These are phyloP conservation scores for Podospora didyma DNA, from an alignment of 495 filamentous ascomycete species.

Conservation along the genomic window DNA sequence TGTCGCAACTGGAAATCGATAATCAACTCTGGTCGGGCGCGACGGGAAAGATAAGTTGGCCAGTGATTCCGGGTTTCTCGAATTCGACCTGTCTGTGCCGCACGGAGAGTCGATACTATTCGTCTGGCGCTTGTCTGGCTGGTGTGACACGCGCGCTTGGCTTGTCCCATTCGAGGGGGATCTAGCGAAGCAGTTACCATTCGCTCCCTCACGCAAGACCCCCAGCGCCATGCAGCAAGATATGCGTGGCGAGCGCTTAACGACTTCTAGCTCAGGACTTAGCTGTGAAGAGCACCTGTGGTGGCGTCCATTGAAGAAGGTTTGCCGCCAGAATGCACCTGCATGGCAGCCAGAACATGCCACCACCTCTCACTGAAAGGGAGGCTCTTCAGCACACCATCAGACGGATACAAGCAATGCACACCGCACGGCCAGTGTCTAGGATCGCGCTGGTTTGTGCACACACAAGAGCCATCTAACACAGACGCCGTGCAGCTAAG, in stretches of 20 bases:
- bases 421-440: no score
- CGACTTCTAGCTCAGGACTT: conserved; percentile 7
- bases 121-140: background rate
- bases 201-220: background rate
- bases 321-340: conserved; percentile 23
- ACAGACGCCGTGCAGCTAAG: no score
- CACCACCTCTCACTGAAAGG: no score
- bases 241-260: conserved; percentile 14
- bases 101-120: background rate
- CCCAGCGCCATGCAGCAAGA: conserved; percentile 13
- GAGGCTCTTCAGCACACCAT: no score
- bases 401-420: conserved; percentile 1
- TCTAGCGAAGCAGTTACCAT: background rate
- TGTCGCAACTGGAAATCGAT: no score
- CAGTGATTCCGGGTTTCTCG: no score
- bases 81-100: background rate
- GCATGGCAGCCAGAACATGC: conserved; percentile 12
- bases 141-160: conserved; percentile 19
- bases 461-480: no score
- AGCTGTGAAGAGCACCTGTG: background rate
- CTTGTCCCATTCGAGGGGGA: background rate
- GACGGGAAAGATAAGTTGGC: no score
- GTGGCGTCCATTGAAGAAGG: conserved; percentile 10
- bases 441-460: no score
- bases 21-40: no score